Percentiles rank a stretch among this genome's conserved stretches.
These are phyloP conservation scores for Scutellaria minor DNA, from an alignment of 257 asterid species.

Conservation along the genomic window DNA sequence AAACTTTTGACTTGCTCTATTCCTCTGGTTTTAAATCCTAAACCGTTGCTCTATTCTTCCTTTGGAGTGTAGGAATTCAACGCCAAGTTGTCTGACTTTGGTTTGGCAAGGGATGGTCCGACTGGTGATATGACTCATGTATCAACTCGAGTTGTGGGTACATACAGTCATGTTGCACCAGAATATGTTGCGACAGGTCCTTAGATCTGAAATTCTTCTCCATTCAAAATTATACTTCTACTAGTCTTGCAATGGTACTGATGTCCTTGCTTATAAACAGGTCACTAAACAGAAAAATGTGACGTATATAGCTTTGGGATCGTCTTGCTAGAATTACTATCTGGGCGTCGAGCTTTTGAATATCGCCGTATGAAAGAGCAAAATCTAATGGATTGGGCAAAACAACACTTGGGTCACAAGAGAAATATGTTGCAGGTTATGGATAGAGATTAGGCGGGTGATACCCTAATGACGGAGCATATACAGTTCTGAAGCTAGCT, in stretches of 20 bases:
- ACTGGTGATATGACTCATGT: slow-evolving; percentile 54
- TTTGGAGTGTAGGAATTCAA: slow-evolving; percentile 54
- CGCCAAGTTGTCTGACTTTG: slow-evolving; percentile 57
- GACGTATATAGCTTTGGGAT: slow-evolving; percentile 29
- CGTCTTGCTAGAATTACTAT: slow-evolving; percentile 28
- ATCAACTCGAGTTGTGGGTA: slow-evolving; percentile 57
- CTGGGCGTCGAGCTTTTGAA: not conserved
- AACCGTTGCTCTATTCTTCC: not conserved
- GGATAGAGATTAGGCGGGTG: no score
- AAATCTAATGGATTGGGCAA: slow-evolving; percentile 18
- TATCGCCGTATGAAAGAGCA: no score
- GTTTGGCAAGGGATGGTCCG: slow-evolving; percentile 59
- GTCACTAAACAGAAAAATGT: slow-evolving; percentile 2
- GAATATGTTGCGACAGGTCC: slow-evolving; percentile 32
- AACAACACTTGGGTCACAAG: not conserved
- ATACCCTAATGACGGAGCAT: not conserved
- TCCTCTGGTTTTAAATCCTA: not conserved
- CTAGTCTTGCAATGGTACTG: no score
- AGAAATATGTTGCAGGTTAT: not conserved
- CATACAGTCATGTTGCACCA: slow-evolving; percentile 40
- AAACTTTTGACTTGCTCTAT: not conserved
- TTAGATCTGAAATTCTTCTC: no score
- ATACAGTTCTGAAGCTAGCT: slow-evolving; percentile 17
- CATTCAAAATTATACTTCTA: no score
- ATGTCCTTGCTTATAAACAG: not conserved